Base-by-base conservation (phyloP, 2,329 filamentous ascomycete species). In the Thelonectria discophora region DNA sequence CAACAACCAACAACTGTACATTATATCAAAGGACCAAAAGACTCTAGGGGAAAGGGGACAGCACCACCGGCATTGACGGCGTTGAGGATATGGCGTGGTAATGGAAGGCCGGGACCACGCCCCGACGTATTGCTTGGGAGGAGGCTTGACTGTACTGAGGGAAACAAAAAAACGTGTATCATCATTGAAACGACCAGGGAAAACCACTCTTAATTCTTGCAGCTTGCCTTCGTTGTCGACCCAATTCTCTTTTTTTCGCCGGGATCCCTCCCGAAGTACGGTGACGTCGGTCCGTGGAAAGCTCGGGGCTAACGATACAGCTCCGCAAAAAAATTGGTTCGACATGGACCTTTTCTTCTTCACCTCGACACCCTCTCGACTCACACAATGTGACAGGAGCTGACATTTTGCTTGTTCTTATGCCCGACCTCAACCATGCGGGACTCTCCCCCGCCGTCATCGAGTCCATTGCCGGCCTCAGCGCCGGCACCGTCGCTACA, bases 381-480 rank as follows among this genome's bases (percentile, higher is more conserved):
- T 53, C 52, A 42, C 63, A 65, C 66, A 45, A 74, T 73, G 71
- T 74, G 67, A 75, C 56, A 62, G 48, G 51, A 47, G 58, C 64
- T 58, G 51, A 58, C 30, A 47, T 55, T 42, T 37, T 32, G 32
- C 46, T 37, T 15, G 39, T 55, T 30, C 30, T 74, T 74, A 85
- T 85, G 83, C 80, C 77, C 73, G 76, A 78, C 70, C 67, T 72
- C 65, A 79, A 79, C 67, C 73, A 84, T 82, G 85, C 80, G 80
- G 86, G 84, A 78, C 81, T 90, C 74, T 90, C 90, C 73, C 88
- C 91, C 78, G 92, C 91, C 71, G 78, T 91, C 74, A 86, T 97
- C 78, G 95, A 98, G 85, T 90, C 90, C 73, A 83, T 94, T 76
- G 93, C 95, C 64, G 95, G 95, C 70, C 90, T 99, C 77, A 91